A percentile compares a stretch with the other conserved stretches of the same genome.
These are phyloP conservation scores for Pseudocercospora macadamiae DNA, from an alignment of 2,329 filamentous ascomycete genomes.

Conservation along the genomic window DNA sequence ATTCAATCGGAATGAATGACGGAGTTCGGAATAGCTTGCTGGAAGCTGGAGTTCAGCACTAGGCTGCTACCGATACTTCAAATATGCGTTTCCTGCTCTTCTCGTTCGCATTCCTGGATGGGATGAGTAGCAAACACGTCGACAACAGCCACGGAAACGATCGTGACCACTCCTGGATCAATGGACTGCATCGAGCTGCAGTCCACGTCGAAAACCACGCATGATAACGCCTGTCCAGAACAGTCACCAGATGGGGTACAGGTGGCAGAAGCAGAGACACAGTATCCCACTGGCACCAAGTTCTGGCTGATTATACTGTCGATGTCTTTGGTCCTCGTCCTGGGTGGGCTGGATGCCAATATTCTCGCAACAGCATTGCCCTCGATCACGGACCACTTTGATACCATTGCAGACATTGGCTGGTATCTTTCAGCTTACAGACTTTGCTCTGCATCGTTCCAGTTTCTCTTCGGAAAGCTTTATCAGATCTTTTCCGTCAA, in stretches of 20 bases:
- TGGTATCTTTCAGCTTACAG: slow-evolving; percentile 43
- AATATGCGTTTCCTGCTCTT: no score
- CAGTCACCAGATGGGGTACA: background rate
- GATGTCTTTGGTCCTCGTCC: background rate
- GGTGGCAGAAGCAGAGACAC: background rate
- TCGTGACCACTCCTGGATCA: background rate
- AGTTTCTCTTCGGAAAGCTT: slow-evolving; percentile 34
- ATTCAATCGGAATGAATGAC: no score
- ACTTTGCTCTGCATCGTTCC: slow-evolving; percentile 24
- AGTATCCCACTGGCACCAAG: background rate
- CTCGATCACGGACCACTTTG: slow-evolving; percentile 51
- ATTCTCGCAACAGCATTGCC: slow-evolving; percentile 47
- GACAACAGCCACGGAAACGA: background rate
- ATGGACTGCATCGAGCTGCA: background rate
- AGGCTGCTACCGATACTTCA: no score
- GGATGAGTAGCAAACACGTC: no score
- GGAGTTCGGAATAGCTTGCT: no score
- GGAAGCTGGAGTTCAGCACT: no score
- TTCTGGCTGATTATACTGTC: background rate
- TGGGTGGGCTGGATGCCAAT: background rate
- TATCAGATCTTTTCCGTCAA: slow-evolving; percentile 41
- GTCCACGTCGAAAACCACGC: background rate
- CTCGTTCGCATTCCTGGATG: no score
- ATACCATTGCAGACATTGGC: slow-evolving; percentile 49
- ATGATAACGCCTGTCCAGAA: background rate